Evolutionary conservation across 2,329 filamentous ascomycete genomes (phyloP).

Genomic region (Aspergillus versicolor): DNA sequence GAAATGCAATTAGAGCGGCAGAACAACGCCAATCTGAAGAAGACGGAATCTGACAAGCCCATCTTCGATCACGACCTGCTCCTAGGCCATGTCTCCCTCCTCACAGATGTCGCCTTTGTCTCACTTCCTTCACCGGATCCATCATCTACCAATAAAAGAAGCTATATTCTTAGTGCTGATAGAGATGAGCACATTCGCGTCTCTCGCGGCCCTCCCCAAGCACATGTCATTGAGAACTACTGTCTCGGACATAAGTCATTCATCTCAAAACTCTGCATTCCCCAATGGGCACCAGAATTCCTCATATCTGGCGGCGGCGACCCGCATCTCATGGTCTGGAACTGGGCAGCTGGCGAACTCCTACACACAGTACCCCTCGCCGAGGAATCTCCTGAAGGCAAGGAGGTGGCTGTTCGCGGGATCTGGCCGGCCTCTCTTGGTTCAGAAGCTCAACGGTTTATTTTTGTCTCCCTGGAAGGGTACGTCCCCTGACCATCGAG

Average conservation of each 20-base stretch:
- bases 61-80: slow-evolving; percentile 74
- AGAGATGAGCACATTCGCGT: slow-evolving; percentile 84
- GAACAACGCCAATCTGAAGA: slow-evolving; percentile 44
- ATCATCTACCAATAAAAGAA: slow-evolving; percentile 48
- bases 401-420: slow-evolving; percentile 49
- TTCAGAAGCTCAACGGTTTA: slow-evolving; percentile 20
- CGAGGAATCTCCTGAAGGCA: slow-evolving; percentile 17
- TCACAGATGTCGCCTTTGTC: slow-evolving; percentile 70
- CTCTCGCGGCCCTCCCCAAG: slow-evolving; percentile 75
- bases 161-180: slow-evolving; percentile 67
- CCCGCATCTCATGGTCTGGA: slow-evolving; percentile 73
- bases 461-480: slow-evolving; percentile 60
- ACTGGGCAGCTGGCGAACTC: slow-evolving; percentile 60
- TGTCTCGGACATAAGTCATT: slow-evolving; percentile 89
- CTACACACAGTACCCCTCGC: slow-evolving; percentile 33
- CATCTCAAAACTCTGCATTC: slow-evolving; percentile 72
- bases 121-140: slow-evolving; percentile 38
- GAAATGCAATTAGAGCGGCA: slow-evolving; percentile 56
- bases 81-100: slow-evolving; percentile 91
- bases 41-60: slow-evolving; percentile 40
- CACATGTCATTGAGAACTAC: slow-evolving; percentile 84
- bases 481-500: slow-evolving; percentile 36
- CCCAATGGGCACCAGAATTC: slow-evolving; percentile 54
- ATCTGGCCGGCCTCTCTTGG: slow-evolving; percentile 46
- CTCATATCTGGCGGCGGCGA: slow-evolving; percentile 89